Evolutionary conservation across 352 stramenopile genomes (phyloP), one percentile per base, ranked within the genome.

Genomic region (Pilasporangium apinafurcum): DNA sequence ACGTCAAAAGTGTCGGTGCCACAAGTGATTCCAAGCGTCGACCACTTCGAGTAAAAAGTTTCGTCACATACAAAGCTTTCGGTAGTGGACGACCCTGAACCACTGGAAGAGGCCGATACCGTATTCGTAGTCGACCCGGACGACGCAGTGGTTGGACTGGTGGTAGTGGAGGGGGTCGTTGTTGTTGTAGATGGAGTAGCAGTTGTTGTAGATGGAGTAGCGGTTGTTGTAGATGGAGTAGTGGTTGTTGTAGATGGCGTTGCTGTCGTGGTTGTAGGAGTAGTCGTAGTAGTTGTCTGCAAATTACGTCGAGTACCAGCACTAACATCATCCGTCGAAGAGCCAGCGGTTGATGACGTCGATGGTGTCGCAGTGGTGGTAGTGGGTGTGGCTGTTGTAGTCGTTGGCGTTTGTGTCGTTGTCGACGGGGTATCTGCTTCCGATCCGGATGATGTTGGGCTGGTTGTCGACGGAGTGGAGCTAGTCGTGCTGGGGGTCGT

Each of bases 41-140:
- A 44, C 81, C 81, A 92, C 51, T 75, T 47, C 29, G 60, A 77
- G 69, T 92, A 92, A 45, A 92, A 92, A 2, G 62, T 75, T 40
- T 68, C 78, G 51, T 92, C 81, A 28, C 81, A 92, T 10, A 53
- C 66, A 36, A 92, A 64, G 8, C 55, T 62, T 42, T 78, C 66
- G 14, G 51, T 62, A 7, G 41, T 49, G 10, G 56, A 59, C 3
- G 56, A 47, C n/a, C 34, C 35, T 0, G 48, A 44, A 16, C 47
- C 53, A 22, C 37, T 51, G 7, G 17, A 18, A 16, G 45, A 38
- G 25, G 28, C 16, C 5, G 20, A 43, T 9, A 47, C 48, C 0
- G 48, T 49, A 1, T 26, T 36, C 14, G 35, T 31, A 5, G 53
- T 56, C 4, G 52, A 49, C 31, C 40, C 50, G 13, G 59, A 59